These are phyloP conservation scores for Albophoma yamanashiensis DNA, from an alignment of 2,329 filamentous ascomycete genomes.

Conservation along the genomic window DNA sequence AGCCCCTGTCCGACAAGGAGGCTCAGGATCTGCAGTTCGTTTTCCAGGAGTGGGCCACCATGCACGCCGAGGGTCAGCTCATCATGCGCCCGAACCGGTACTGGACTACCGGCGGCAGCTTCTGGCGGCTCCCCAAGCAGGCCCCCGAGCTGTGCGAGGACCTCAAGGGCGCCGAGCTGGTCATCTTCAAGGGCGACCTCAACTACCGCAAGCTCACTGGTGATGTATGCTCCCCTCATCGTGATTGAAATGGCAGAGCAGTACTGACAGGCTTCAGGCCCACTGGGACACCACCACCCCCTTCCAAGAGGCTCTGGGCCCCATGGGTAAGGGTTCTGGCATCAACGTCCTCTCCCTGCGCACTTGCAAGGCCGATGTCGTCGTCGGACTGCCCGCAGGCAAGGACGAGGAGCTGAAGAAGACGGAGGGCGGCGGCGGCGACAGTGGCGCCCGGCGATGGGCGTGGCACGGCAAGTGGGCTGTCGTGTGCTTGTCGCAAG, in stretches of 20 bases:
- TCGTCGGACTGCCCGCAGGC: constrained; percentile 75
- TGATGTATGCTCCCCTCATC: constrained; percentile 50
- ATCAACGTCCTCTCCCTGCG: constrained; percentile 77
- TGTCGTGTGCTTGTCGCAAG: constrained; percentile 52
- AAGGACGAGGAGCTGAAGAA: constrained; percentile 71
- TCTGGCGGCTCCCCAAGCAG: constrained; percentile 70
- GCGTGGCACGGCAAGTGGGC: constrained; percentile 96
- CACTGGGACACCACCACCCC: constrained; percentile 79
- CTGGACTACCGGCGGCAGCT: constrained; percentile 84
- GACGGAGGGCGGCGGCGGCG: constrained; percentile 59
- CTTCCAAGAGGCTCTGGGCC: constrained; percentile 76
- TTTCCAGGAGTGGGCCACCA: constrained; percentile 68
- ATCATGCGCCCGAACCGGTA: constrained; percentile 76
- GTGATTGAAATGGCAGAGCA: background rate
- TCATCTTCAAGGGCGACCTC: constrained; percentile 94
- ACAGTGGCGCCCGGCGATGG: constrained; percentile 68
- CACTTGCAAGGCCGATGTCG: constrained; percentile 94
- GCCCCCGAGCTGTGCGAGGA: constrained; percentile 63
- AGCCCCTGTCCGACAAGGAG: constrained; percentile 57
- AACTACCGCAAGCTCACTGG: constrained; percentile 91
- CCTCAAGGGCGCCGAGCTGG: constrained; percentile 71
- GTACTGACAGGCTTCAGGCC: constrained; percentile 12
- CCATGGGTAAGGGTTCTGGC: constrained; percentile 70
- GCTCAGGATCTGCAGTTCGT: constrained; percentile 59
- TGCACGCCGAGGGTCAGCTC: constrained; percentile 77